phyloP scores from a whole-genome alignment of 2,329 filamentous ascomycete species.

The Coniochaeta prunicola region DNA sequence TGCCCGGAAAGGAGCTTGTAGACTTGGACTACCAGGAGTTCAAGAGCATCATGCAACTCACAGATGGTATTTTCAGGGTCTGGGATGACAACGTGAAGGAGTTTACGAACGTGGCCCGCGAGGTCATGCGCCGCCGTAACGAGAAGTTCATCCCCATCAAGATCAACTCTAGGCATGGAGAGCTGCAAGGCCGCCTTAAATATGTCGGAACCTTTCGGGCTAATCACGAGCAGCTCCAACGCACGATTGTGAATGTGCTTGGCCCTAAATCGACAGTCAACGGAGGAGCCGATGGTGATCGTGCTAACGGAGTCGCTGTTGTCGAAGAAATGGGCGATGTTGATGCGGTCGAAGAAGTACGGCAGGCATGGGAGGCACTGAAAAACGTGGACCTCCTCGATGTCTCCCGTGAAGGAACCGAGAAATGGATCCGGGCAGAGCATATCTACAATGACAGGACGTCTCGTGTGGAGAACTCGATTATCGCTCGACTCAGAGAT shows the following conservation, averaged over 20 bases:
- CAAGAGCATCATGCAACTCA: conserved; percentile 71
- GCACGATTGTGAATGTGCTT: conserved; percentile 94
- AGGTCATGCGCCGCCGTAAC: conserved; percentile 85
- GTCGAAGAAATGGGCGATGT: conserved; percentile 95
- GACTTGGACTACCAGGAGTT: conserved; percentile 92
- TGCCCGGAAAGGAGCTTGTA: conserved; percentile 82
- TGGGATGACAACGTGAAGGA: conserved; percentile 98
- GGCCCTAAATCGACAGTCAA: conserved; percentile 61
- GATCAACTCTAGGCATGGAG: conserved; percentile 77
- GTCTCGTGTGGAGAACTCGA: conserved; percentile 95
- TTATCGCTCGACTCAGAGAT: conserved; percentile 89
- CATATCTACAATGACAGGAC: conserved; percentile 96
- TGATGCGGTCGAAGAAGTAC: conserved; percentile 93
- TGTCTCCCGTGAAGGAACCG: conserved; percentile 81
- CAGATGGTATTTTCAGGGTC: conserved; percentile 77
- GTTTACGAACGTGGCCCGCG: conserved; percentile 94
- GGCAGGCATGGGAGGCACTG: conserved; percentile 86
- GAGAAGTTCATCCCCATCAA: conserved; percentile 99
- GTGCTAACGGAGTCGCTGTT: conserved; percentile 57
- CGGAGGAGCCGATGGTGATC: conserved; percentile 40
- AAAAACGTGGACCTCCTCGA: conserved; percentile 95
- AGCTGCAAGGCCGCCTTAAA: conserved; percentile 82
- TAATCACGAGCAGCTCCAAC: conserved; percentile 95
- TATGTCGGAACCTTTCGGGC: conserved; percentile 93
- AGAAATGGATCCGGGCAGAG: conserved; percentile 88